Base-by-base conservation (phyloP, 2,329 filamentous ascomycete genomes). In the Penicillium sp. region DNA sequence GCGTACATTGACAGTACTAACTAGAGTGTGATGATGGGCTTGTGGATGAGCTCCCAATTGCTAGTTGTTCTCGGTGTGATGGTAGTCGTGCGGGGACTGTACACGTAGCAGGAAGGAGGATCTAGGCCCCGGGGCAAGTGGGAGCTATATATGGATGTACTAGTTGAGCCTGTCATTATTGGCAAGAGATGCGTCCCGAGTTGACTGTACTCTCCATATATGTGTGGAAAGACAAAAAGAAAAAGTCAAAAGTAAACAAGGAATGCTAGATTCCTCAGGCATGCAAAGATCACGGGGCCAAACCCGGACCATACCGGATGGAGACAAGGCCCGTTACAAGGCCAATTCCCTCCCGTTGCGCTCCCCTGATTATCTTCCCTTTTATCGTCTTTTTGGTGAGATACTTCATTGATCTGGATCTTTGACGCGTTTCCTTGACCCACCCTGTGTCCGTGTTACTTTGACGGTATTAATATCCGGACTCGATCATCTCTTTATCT, bases 221-320 rank as follows among this genome's bases (percentile, higher is more conserved):
- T 8, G 4, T 10, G 32, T 8, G 9, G 18, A n/a, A 37, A n/a
- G 20, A 7, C 4, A 5, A 7, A 9, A n/a, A n/a, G n/a, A n/a
- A n/a, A n/a, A 20, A 20, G 2, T 20, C 18, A 20, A 20, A 37
- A 24, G 35, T 37, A 37, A 37, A 37, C 35, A 1, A 24, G 14
- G 22, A 11, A 14, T 47, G 44, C 44, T 20, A 3, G 18, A 20
- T 20, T 20, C 18, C 44, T 47, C 26, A 32, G 26, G 11, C 44
- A 54, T 49, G 36, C 14, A 6, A 7, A 32, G 38, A 41, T 56
- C 54, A 56, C 54, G 52, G 47, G 52, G 49, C 43, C 52, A 55
- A n/a, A 57, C 57, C 57, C 52, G 50, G 54, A 42, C 56, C 52
- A 50, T 54, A 50, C 57, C 57, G 54, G 54, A 59, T 54, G n/a